Percentiles rank a stretch among this genome's conserved stretches.
These are phyloP conservation scores for Phytophthora pini DNA, from an alignment of 352 stramenopile species.

Conservation along the genomic window DNA sequence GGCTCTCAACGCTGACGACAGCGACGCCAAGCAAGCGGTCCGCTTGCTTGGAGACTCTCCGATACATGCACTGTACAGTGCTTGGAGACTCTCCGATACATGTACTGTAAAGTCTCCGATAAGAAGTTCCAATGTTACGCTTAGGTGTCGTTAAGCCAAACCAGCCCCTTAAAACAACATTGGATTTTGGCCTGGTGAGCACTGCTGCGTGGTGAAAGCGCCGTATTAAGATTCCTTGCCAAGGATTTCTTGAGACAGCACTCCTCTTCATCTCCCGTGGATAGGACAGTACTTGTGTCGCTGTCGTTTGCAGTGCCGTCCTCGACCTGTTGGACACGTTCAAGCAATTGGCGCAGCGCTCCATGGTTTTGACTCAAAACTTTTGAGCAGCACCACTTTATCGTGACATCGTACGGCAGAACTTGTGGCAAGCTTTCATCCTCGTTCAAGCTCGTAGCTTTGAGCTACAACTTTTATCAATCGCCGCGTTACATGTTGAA, in stretches of 20 bases:
- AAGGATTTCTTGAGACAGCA: conserved; percentile 5
- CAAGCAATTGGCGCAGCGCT: background rate
- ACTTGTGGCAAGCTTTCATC: conserved; percentile 7
- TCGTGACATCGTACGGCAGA: conserved; percentile 10
- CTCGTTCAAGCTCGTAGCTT: too few relatives aligned
- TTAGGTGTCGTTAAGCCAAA: too few relatives aligned
- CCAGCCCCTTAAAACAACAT: too few relatives aligned
- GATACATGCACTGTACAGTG: too few relatives aligned
- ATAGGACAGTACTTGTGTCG: conserved; percentile 6
- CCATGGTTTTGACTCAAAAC: background rate
- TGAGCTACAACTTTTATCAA: too few relatives aligned
- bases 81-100: too few relatives aligned
- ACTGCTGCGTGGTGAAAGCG: background rate
- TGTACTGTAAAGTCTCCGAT: too few relatives aligned
- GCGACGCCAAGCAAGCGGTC: background rate
- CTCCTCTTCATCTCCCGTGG: conserved; percentile 13
- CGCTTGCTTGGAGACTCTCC: too few relatives aligned
- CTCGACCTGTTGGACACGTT: conserved; percentile 3
- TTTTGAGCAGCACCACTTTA: conserved; percentile 2
- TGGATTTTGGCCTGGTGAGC: background rate
- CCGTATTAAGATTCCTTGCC: too few relatives aligned
- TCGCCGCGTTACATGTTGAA: too few relatives aligned
- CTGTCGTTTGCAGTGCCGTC: conserved; percentile 7
- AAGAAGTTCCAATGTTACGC: too few relatives aligned
- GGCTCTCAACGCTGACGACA: conserved; percentile 6